Evolutionary conservation across 306 rosid genomes (phyloP).

Genomic region (Lathyrus sativus): DNA sequence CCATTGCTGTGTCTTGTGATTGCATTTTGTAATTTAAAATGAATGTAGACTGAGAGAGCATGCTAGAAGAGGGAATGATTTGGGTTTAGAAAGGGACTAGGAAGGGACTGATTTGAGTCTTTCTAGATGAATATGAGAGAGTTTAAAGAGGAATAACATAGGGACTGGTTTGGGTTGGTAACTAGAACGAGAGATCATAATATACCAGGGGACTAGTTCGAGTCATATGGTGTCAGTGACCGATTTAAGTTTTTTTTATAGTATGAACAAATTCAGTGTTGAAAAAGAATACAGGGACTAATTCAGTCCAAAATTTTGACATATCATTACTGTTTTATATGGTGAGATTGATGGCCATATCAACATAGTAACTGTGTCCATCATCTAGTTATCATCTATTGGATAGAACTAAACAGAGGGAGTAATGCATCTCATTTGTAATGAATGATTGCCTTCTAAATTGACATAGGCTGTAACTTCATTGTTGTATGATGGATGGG

Average conservation of each 20-base stretch:
- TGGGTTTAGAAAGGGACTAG: not conserved
- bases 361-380: not conserved
- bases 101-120: not conserved
- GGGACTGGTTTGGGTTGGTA: not conserved
- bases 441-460: not conserved
- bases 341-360: not conserved
- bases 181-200: not conserved
- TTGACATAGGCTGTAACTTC: not conserved
- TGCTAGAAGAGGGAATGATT: not conserved
- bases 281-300: not conserved
- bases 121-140: not conserved
- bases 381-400: not conserved
- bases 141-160: not conserved
- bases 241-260: not conserved
- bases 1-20: not conserved
- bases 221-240: not conserved
- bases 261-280: not conserved
- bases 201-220: not conserved
- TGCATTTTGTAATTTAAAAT: not conserved
- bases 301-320: not conserved
- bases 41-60: not conserved
- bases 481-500: conserved; percentile 2
- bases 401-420: not conserved
- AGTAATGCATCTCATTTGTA: not conserved
- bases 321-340: not conserved